A percentile compares a stretch with the other conserved stretches of the same genome.
These are phyloP conservation scores for Ogataea paraovalis DNA, from an alignment of 805 yeast genomes.

Conservation along the genomic window DNA sequence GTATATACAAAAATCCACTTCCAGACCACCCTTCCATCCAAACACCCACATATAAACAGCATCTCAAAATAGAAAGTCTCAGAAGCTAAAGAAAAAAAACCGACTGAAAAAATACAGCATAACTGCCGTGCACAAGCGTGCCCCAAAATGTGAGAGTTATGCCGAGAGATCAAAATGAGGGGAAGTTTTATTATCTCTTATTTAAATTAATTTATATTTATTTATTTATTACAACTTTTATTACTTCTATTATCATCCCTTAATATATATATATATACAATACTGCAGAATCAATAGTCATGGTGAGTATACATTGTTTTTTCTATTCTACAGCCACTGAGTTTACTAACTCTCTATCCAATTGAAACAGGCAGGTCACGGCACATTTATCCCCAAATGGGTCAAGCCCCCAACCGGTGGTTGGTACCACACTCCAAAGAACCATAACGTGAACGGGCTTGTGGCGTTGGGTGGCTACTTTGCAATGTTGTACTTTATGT, in stretches of 20 bases:
- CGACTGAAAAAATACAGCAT: conserved; percentile 1
- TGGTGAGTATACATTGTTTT: not conserved
- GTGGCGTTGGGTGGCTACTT: conserved; percentile 38
- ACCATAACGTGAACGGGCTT: conserved; percentile 42
- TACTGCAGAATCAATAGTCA: not conserved
- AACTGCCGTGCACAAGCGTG: not conserved
- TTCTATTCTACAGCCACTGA: too few species aligned
- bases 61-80: not conserved
- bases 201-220: not conserved
- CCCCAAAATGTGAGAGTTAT: not conserved
- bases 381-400: conserved; percentile 29
- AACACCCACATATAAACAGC: not conserved
- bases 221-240: not conserved
- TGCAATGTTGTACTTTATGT: conserved; percentile 31
- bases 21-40: not conserved
- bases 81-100: not conserved
- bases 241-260: not conserved
- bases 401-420: conserved; percentile 49
- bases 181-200: too few species aligned
- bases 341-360: not conserved
- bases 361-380: conserved; percentile 12
- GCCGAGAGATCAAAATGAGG: not conserved
- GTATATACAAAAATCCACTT: not conserved
- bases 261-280: not conserved
- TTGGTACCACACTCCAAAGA: conserved; percentile 51